Base-by-base conservation (phyloP, 2,329 filamentous ascomycete species). In the Rhynchosporium agropyri region DNA sequence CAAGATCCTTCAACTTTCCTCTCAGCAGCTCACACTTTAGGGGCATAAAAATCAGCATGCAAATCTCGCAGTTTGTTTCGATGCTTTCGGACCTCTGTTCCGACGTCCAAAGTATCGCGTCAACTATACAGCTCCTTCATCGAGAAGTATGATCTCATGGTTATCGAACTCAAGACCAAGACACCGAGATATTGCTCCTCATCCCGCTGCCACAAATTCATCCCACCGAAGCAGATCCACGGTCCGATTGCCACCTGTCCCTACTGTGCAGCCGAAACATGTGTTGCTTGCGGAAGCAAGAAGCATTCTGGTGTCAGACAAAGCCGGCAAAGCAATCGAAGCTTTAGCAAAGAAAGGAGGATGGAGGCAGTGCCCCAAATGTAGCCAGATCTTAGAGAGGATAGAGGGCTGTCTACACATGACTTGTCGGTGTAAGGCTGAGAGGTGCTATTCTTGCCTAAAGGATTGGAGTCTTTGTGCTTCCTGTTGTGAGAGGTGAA, bases 351-450 rank as follows among this genome's bases (percentile, higher is more conserved):
- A 68, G 58, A 58, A 67, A 33, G 64, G 67, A 38, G 67, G 70
- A 1, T 74, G 71, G 71, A 71, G 68, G 65, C 64, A 58, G 38
- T 74, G 72, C 62, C 66, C 68, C 9, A 64, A 63, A 9, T 74
- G 71, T 63, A 65, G 65, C 8, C 56, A 63, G 15, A 67, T 73
- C 12, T 61, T 73, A 33, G 71, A 73, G 57, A 68, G 67, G 58
- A 69, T 55, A 5, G 63, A 68, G 31, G 72, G 71, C 1, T 74
- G 72, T 65, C 58, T 74, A 8, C 71, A 74, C 57, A 74, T 74
- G 68, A 73, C 66, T 10, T 74, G 71, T 64, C 63, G 62, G 26
- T 74, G 72, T 65, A 48, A 65, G 20, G 54, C 61, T 15, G 63
- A 72, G 28, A 73, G 70, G 68, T 74, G 71, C 58, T 74, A 71